Evolutionary conservation across 2,329 filamentous ascomycete genomes (phyloP).

Genomic region (Fusarium caatingaense): DNA sequence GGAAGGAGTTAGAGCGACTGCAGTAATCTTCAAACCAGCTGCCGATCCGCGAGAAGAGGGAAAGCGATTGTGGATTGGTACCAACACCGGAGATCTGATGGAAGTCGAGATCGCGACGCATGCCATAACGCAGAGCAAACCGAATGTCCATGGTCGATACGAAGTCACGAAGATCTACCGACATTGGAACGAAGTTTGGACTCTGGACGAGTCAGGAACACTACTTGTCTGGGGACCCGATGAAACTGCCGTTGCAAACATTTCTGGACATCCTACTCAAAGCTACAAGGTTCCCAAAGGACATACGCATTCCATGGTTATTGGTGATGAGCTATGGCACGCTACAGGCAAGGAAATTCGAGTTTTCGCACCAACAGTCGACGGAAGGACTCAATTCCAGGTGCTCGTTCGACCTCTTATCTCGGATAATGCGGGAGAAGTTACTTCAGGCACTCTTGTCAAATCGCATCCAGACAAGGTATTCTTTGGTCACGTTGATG

Average conservation of each 20-base stretch:
- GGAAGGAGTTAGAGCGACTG: constrained; percentile 84
- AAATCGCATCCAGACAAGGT: constrained; percentile 80
- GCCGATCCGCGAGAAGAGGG: constrained; percentile 83
- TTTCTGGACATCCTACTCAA: constrained; percentile 76
- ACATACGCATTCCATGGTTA: constrained; percentile 88
- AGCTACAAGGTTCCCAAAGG: constrained; percentile 82
- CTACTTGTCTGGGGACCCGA: constrained; percentile 89
- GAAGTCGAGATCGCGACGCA: constrained; percentile 86
- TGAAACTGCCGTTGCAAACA: constrained; percentile 74
- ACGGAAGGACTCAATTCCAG: constrained; percentile 78
- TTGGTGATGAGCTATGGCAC: constrained; percentile 88
- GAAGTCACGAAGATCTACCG: constrained; percentile 89
- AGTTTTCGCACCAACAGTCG: constrained; percentile 79
- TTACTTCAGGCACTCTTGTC: constrained; percentile 84
- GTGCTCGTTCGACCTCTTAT: constrained; percentile 77
- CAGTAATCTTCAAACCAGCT: constrained; percentile 87
- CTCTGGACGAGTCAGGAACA: constrained; percentile 88
- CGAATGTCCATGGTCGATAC: constrained; percentile 78
- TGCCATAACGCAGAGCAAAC: constrained; percentile 74
- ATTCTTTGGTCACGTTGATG: constrained; percentile 92
- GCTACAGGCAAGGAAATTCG: constrained; percentile 88
- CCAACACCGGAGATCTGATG: constrained; percentile 85
- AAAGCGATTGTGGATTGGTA: constrained; percentile 87
- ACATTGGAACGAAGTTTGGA: constrained; percentile 92
- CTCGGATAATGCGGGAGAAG: constrained; percentile 81